A percentile compares a stretch with the other conserved stretches of the same genome.
These are phyloP conservation scores for Raphanus raphanistrum DNA, from an alignment of 345 rosid species.

Conservation along the genomic window DNA sequence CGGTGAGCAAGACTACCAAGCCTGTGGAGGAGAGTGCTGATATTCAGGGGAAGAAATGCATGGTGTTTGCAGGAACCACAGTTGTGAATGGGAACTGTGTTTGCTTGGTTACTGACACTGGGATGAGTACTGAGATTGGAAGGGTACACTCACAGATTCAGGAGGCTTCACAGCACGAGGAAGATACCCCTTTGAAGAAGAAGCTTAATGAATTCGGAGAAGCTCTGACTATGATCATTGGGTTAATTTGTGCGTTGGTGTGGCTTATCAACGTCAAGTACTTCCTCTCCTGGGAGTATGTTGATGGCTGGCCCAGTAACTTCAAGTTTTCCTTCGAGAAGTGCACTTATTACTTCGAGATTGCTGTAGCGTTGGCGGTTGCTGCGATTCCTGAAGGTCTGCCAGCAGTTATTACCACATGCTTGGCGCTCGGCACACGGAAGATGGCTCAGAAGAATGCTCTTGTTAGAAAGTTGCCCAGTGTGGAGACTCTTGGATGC, in stretches of 20 bases:
- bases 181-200: constrained; percentile 92
- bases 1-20: constrained; percentile 75
- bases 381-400: constrained; percentile 98
- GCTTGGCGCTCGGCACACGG: constrained; percentile 90
- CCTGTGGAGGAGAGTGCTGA: constrained; percentile 63
- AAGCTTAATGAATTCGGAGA: constrained; percentile 91
- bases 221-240: constrained; percentile 75
- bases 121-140: constrained; percentile 90
- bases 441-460: constrained; percentile 99
- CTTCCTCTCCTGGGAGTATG: constrained; percentile 88
- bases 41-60: constrained; percentile 86
- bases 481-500: constrained; percentile 96
- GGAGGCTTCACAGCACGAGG: constrained; percentile 78
- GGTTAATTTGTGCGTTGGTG: constrained; percentile 74
- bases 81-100: constrained; percentile 83
- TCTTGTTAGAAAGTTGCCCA: constrained; percentile 85
- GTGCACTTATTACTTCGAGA: constrained; percentile 97
- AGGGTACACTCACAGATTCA: constrained; percentile 94
- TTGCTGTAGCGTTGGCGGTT: constrained; percentile 93
- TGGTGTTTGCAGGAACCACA: constrained; percentile 89
- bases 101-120: constrained; percentile 75
- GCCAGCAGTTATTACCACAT: constrained; percentile 96
- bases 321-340: constrained; percentile 92
- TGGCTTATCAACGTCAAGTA: constrained; percentile 95
- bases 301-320: constrained; percentile 87